Conservation (phyloP, 441 rosid species). For the Dalechampia spathulata region DNA sequence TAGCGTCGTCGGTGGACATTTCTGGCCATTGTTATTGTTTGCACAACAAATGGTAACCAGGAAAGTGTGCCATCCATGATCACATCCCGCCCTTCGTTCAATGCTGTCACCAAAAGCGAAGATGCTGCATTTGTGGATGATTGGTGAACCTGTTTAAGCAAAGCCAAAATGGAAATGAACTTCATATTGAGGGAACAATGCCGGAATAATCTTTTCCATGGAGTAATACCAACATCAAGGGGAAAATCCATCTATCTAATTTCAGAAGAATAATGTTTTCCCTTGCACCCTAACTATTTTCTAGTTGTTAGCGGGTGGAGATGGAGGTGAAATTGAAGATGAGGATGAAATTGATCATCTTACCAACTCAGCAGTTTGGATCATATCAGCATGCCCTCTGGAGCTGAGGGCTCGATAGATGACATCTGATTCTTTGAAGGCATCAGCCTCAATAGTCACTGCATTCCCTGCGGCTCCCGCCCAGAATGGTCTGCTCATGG, state of each 20-base stretch:
- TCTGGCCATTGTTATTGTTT: constrained; percentile 95
- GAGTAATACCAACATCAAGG: neutral
- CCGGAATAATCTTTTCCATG: neutral
- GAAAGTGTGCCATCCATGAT: constrained; percentile 98
- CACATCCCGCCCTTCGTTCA: constrained; percentile 91
- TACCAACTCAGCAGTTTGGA: constrained; percentile 91
- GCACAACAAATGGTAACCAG: constrained; percentile 96
- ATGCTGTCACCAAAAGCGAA: constrained; percentile 90
- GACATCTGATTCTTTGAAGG: constrained; percentile 93
- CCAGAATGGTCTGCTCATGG: constrained; percentile 76
- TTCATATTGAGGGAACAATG: no score
- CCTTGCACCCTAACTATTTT: no score
- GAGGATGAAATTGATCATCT: constrained; percentile 14
- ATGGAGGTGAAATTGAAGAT: neutral
- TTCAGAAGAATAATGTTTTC: no score
- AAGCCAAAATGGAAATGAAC: neutral
- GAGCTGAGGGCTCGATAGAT: constrained; percentile 89
- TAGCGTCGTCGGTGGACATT: constrained; percentile 87
- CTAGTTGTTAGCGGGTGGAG: no score
- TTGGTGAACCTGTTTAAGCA: constrained; percentile 70
- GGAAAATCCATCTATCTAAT: neutral
- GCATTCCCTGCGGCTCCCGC: constrained; percentile 82
- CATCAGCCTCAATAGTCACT: constrained; percentile 93
- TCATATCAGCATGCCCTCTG: constrained; percentile 86
- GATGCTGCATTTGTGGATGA: constrained; percentile 98